Percentiles rank a stretch among this genome's conserved stretches.
These are phyloP conservation scores for Lupinus albus DNA, from an alignment of 306 rosid genomes.

Conservation along the genomic window DNA sequence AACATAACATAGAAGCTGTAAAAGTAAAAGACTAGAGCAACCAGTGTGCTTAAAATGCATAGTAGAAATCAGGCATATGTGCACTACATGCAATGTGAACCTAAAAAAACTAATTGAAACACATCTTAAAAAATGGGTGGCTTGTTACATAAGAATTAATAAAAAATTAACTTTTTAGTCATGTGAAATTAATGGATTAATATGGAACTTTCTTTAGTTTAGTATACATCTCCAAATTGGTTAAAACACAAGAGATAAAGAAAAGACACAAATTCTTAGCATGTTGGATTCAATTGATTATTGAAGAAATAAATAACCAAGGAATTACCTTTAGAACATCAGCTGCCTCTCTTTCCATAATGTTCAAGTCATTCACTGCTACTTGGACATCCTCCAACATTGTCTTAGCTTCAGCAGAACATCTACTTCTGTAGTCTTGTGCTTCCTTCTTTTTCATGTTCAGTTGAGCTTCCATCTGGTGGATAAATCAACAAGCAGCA, in stretches of 20 bases:
- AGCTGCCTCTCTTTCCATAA: constrained; percentile 70
- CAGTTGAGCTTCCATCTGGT: constrained; percentile 68
- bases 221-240: constrained; percentile 1
- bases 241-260: neutral
- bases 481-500: constrained; percentile 31
- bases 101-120: neutral
- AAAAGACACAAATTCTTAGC: neutral
- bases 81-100: neutral
- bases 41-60: neutral
- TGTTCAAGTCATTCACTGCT: constrained; percentile 57
- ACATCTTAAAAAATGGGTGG: neutral
- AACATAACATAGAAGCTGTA: neutral
- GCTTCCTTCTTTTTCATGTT: constrained; percentile 61
- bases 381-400: constrained; percentile 61
- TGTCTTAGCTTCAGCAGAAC: constrained; percentile 59
- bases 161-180: neutral
- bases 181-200: neutral
- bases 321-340: constrained; percentile 67
- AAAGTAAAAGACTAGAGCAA: constrained; percentile 2
- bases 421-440: constrained; percentile 50
- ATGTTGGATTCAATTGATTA: constrained; percentile 15
- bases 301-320: constrained; percentile 1
- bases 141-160: neutral
- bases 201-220: neutral
- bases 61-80: neutral